These are phyloP conservation scores for Akanthomyces uredinophilus DNA, from an alignment of 2,329 filamentous ascomycete genomes.

Conservation along the genomic window DNA sequence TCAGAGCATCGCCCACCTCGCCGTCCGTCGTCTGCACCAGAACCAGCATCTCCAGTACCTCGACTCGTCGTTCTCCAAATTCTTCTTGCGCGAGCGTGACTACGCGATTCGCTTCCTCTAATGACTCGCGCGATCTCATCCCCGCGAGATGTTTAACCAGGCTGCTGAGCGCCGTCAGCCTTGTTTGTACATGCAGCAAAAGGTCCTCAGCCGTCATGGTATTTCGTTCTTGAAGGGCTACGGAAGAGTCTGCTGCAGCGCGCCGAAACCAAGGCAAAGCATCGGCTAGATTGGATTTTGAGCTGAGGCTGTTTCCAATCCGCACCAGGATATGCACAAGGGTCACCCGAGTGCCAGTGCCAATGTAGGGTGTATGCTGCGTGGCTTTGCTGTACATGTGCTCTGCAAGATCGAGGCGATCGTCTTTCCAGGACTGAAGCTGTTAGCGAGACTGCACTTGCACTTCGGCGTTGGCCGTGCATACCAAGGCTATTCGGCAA, in stretches of 20 bases:
- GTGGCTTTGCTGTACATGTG: constrained; percentile 63
- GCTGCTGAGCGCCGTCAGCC: background rate
- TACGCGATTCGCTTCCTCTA: background rate
- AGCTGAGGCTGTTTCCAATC: background rate
- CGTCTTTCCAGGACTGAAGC: constrained; percentile 66
- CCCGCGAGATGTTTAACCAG: background rate
- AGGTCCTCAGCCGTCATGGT: background rate
- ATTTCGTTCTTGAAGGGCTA: background rate
- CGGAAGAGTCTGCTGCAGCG: background rate
- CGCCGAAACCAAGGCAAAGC: constrained; percentile 1
- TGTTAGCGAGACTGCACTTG: background rate
- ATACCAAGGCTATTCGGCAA: constrained; percentile 61
- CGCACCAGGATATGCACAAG: background rate
- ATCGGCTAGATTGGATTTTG: background rate
- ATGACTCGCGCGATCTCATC: background rate
- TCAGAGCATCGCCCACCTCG: background rate
- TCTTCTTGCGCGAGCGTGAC: background rate
- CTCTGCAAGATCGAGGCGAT: constrained; percentile 69
- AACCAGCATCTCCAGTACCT: constrained; percentile 6
- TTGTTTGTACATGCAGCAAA: background rate
- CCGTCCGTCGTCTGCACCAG: background rate
- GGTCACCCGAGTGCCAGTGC: background rate
- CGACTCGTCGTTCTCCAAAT: background rate
- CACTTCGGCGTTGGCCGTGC: constrained; percentile 17
- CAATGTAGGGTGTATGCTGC: background rate